phyloP scores from a whole-genome alignment of 2,329 filamentous ascomycete genomes.

The Xylariaceae sp. region DNA sequence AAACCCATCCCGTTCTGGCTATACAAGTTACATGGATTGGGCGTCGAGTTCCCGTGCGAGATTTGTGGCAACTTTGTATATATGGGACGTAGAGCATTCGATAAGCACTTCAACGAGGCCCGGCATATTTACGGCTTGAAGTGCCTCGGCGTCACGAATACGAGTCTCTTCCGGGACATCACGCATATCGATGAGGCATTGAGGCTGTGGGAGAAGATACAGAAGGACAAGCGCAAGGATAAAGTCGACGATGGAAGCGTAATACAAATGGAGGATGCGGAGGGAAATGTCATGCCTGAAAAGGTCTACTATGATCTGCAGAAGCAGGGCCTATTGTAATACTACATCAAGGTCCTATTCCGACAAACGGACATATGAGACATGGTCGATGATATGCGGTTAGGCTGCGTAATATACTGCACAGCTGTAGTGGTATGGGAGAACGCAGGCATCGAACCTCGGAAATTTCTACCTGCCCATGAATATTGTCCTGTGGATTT shows the following conservation, averaged over 20 bases:
- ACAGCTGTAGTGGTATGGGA: too few relatives aligned
- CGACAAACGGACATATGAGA: not conserved
- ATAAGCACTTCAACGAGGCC: conserved; percentile 97
- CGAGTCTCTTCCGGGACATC: conserved; percentile 90
- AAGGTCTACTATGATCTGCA: conserved; percentile 96
- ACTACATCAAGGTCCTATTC: not conserved
- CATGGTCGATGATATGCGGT: too few relatives aligned
- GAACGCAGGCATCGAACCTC: too few relatives aligned
- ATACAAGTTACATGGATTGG: conserved; percentile 93
- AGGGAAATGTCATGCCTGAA: conserved; percentile 98
- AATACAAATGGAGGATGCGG: conserved; percentile 97
- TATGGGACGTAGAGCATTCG: conserved; percentile 93
- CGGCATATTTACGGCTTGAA: conserved; percentile 92
- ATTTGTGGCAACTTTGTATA: conserved; percentile 99
- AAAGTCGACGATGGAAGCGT: conserved; percentile 78
- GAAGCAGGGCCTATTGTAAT: conserved; percentile 82
- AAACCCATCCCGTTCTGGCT: conserved; percentile 99
- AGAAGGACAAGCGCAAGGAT: conserved; percentile 78
- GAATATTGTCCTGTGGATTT: too few relatives aligned
- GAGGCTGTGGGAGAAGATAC: conserved; percentile 90
- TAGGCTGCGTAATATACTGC: too few relatives aligned
- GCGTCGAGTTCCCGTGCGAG: conserved; percentile 93
- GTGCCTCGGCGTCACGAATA: conserved; percentile 91
- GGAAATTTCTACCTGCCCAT: too few relatives aligned
- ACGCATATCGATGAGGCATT: conserved; percentile 88